Base-by-base conservation (phyloP, 805 yeast species). In the Zygoascus flipseniorum region DNA sequence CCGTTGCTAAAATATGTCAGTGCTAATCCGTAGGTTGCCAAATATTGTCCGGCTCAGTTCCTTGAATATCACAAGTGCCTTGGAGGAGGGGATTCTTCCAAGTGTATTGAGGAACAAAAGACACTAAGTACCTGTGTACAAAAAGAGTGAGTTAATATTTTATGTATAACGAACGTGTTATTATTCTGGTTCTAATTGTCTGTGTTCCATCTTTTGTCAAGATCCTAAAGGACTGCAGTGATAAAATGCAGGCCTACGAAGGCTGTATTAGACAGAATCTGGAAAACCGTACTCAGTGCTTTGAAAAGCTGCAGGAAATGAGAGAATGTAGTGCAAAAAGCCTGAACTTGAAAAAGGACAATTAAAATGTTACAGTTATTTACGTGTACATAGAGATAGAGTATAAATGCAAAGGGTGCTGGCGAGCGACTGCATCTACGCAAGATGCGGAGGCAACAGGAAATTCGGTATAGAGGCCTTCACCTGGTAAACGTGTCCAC, bases 391-490 rank as follows among this genome's bases (percentile, higher is more conserved):
- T 35, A 35, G 39, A 11, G 16, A 35, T 13, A 35, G 39, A 35
- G 13, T n/a, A 35, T 35, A 10, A 35, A 35, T 35, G 39, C 39
- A 35, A n/a, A 5, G 39, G 39, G 28, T 23, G 28, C 28, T 23
- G 28, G 28, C 28, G 6, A 23, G 28, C 28, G 6, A 23, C 28
- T 8, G 20, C 26, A n/a, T 10, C 14, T 56, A 55, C 4, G 90
- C 95, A 60, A 93, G 75, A 66, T 93, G 98, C 6, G 98, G 98
- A 32, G 99, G 98, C 37, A 93, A 77, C 52, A 93, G 72, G 70
- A 93, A 85, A 75, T 92, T 92, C 37, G 99, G 97, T 61, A 93
- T 89, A 50, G 93, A 82, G 74, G 89, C 90, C 70, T 90, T 92
- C 72, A 93, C 86, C 72, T 85, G 81, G 70, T 90, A 93, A 8